Base-by-base conservation (phyloP, 2,329 filamentous ascomycete species). In the Colletotrichum sp. region DNA sequence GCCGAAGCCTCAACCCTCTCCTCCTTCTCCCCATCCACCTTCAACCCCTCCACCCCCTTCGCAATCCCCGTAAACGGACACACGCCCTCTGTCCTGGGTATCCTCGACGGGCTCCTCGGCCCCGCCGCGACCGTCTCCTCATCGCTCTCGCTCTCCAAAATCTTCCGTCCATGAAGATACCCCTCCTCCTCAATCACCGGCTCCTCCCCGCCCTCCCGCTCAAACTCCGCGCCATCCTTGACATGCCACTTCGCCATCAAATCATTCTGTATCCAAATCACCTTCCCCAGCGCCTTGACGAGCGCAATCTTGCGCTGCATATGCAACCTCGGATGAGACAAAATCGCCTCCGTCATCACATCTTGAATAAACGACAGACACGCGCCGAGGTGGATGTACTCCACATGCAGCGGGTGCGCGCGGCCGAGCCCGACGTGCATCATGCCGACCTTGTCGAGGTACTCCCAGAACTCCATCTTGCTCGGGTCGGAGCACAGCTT, bases 261-360 rank as follows among this genome's bases (percentile, higher is more conserved):
- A 83, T 96, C 95, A 82, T 96, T 96, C 84, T 96, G 95, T 79
- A 96, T 96, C 94, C 95, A 96, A 78, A 96, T 93, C 30, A 96
- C 92, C 83, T 97, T 96, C 77, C 92, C 92, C 26, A 96, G 87
- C 1, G 95, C 95, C 82, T 93, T 94, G 63, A 96, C 89, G 6
- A 96, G 89, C 26, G 91, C 93, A 22, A 94, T 92, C 85, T 96
- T 96, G 84, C 90, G 90, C 73, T 89, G 87, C 80, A 95, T 88
- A 48, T 90, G 88, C 48, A 97, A 87, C 4, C 90, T 90, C 2
- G 94, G 94, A 80, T 95, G 90, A 5, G 90, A 93, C 66, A 96
- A 89, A 68, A 96, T 92, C 18, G 94, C 94, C 81, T 96, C 94
- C 28, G 91, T 93, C 79, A 96, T 89, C 24, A 95, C 90, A 81